Evolutionary conservation across 306 rosid species (phyloP).

Genomic region (Lathyrus oleraceus): DNA sequence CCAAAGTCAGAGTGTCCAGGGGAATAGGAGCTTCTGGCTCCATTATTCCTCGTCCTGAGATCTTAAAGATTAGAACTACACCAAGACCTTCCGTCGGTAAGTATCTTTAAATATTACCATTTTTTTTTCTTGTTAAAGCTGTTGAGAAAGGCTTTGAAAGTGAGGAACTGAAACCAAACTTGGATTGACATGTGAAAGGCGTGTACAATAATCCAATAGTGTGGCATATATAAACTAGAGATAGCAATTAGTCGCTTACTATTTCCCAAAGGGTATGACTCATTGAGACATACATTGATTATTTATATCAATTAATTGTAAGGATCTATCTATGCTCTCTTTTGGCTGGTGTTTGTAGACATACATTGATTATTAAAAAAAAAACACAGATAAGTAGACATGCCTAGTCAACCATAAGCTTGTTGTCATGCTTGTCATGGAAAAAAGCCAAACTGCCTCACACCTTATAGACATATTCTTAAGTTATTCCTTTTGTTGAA

Average conservation of each 20-base stretch:
- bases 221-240: neutral
- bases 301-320: neutral
- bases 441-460: neutral
- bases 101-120: slow-evolving; percentile 29
- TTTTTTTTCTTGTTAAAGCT: too few relatives aligned
- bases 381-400: too few relatives aligned
- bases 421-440: slow-evolving; percentile 5
- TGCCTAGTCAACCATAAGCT: slow-evolving; percentile 6
- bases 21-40: slow-evolving; percentile 83
- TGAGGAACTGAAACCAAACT: neutral
- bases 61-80: slow-evolving; percentile 78
- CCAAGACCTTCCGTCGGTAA: slow-evolving; percentile 83
- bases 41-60: slow-evolving; percentile 88
- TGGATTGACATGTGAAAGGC: neutral
- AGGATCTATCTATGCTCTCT: neutral
- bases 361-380: too few relatives aligned
- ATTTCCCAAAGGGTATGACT: neutral
- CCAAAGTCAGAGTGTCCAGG: slow-evolving; percentile 84
- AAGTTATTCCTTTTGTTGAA: slow-evolving; percentile 7
- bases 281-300: too few relatives aligned
- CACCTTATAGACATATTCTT: neutral
- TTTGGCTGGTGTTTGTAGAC: neutral
- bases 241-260: neutral
- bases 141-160: too few relatives aligned
- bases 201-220: neutral